Conservation (phyloP, 2,329 filamentous ascomycete species). For the Thielaviopsis populi region DNA sequence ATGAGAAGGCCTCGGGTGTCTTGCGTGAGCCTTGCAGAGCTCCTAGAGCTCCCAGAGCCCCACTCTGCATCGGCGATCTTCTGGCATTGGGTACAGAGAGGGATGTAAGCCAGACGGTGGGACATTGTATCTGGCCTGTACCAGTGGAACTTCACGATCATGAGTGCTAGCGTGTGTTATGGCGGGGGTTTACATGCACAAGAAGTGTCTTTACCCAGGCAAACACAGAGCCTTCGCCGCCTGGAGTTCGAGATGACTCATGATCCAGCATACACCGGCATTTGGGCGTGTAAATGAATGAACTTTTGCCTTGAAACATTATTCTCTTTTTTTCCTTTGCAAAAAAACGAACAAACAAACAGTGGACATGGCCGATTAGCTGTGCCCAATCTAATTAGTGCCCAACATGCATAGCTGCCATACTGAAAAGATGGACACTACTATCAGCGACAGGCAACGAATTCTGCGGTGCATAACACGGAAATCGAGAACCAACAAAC, state of each 20-base stretch:
- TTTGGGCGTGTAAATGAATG: background rate
- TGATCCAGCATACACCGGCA: background rate
- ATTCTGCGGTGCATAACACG: background rate
- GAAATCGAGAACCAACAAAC: background rate
- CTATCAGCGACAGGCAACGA: background rate
- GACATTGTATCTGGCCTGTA: background rate
- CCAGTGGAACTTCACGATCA: background rate
- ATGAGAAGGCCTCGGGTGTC: background rate
- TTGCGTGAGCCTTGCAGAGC: background rate
- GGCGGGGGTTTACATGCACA: background rate
- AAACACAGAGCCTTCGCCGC: too few species aligned
- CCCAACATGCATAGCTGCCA: conserved; percentile 5
- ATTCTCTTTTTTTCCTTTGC: background rate
- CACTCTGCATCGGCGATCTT: background rate
- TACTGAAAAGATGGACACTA: background rate
- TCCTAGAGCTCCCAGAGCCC: background rate
- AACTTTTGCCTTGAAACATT: background rate
- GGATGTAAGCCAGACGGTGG: background rate
- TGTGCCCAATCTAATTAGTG: conserved; percentile 2
- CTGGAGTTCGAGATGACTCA: background rate
- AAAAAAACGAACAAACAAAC: too few species aligned
- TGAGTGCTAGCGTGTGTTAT: background rate
- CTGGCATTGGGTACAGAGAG: background rate
- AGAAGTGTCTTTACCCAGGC: background rate
- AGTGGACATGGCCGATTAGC: background rate